Percentiles rank a stretch among this genome's conserved stretches.
These are phyloP conservation scores for Penicillium capsulatum DNA, from an alignment of 2,329 filamentous ascomycete genomes.

Conservation along the genomic window DNA sequence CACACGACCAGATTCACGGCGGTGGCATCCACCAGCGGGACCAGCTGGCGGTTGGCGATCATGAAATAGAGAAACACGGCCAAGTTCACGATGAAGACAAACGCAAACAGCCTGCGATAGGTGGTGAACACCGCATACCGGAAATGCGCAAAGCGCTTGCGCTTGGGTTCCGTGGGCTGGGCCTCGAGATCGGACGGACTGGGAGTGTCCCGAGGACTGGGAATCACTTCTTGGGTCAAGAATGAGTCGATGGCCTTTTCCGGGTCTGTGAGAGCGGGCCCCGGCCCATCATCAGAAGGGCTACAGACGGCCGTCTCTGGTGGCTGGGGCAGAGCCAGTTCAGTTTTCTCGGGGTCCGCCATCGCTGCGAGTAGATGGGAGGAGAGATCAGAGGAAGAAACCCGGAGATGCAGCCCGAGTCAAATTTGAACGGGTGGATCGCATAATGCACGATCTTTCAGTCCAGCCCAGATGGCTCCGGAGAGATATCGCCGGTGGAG, in stretches of 20 bases:
- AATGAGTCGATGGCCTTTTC: too few species aligned
- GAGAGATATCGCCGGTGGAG: too few species aligned
- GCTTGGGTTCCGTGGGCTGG: not conserved
- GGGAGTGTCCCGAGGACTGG: too few species aligned
- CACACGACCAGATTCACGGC: slow-evolving; percentile 46
- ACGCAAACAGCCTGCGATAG: slow-evolving; percentile 41
- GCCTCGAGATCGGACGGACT: not conserved
- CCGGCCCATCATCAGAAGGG: too few species aligned
- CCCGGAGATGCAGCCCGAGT: too few species aligned
- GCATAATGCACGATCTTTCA: not conserved
- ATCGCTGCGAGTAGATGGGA: slow-evolving; percentile 5
- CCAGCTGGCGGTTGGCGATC: slow-evolving; percentile 30
- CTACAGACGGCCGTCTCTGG: slow-evolving; percentile 6
- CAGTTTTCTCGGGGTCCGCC: slow-evolving; percentile 13
- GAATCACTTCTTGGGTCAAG: too few species aligned
- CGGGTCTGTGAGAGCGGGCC: too few species aligned
- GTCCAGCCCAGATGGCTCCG: too few species aligned
- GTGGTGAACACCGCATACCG: slow-evolving; percentile 16
- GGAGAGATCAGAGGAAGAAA: not conserved
- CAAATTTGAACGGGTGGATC: not conserved
- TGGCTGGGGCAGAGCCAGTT: slow-evolving; percentile 5
- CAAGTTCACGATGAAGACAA: slow-evolving; percentile 40
- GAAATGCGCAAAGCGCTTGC: not conserved
- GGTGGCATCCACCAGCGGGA: slow-evolving; percentile 40
- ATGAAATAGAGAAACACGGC: slow-evolving; percentile 36